Conservation (phyloP, 495 filamentous ascomycete genomes). For the Echria macrotheca region DNA sequence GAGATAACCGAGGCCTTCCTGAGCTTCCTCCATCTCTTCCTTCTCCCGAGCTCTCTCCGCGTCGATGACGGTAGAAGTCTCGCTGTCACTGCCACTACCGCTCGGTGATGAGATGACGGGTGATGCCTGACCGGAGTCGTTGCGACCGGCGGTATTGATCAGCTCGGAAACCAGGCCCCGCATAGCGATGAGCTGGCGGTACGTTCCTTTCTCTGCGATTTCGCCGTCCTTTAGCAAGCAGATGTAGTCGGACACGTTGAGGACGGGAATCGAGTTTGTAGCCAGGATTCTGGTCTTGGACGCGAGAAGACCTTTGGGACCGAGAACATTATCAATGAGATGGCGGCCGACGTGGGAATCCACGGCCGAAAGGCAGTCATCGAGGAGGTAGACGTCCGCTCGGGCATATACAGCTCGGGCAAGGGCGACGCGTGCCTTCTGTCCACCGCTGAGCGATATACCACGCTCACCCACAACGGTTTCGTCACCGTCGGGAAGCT, state of each 20-base stretch:
- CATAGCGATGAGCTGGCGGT: conserved; percentile 85
- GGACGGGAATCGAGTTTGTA: conserved; percentile 91
- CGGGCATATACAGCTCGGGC: conserved; percentile 95
- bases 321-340: conserved; percentile 89
- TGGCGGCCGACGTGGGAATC: conserved; percentile 97
- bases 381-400: conserved; percentile 93
- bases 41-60: conserved; percentile 40
- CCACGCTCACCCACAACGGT: conserved; percentile 96
- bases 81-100: conserved; percentile 50
- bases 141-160: conserved; percentile 66
- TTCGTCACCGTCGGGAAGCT: conserved; percentile 90
- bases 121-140: conserved; percentile 33
- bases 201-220: conserved; percentile 83
- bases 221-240: conserved; percentile 75
- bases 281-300: conserved; percentile 90
- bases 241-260: conserved; percentile 79
- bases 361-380: conserved; percentile 91
- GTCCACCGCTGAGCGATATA: conserved; percentile 93
- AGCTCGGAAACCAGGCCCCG: conserved; percentile 84
- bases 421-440: conserved; percentile 92
- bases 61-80: conserved; percentile 58
- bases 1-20: conserved; percentile 62
- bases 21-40: conserved; percentile 63
- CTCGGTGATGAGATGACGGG: conserved; percentile 19
- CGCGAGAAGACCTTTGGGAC: conserved; percentile 71